Evolutionary conservation across 192 early-diverging fungal genomes (phyloP).

Genomic region (Coemansia sp.): DNA sequence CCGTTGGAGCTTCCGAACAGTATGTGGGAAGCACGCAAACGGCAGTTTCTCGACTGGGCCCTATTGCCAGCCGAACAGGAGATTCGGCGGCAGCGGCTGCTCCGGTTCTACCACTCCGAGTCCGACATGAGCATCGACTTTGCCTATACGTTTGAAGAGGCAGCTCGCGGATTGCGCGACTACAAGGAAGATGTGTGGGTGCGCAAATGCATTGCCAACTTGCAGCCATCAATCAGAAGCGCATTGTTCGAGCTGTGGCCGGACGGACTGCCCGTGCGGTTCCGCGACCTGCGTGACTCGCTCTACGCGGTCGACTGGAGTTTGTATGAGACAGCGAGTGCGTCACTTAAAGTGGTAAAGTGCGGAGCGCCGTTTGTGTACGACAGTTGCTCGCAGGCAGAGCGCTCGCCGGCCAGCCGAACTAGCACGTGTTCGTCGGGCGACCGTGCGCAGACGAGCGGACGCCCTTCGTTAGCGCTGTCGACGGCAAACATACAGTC

Average conservation of each 20-base stretch:
- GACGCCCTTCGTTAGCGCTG: conserved; percentile 8
- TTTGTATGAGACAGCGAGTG: conserved; percentile 52
- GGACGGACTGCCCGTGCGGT: conserved; percentile 46
- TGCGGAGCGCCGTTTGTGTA: conserved; percentile 43
- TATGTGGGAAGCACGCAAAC: conserved; percentile 46
- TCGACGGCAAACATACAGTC: conserved; percentile 8
- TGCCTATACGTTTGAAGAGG: conserved; percentile 53
- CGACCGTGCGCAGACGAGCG: conserved; percentile 5
- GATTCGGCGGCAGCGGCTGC: conserved; percentile 43
- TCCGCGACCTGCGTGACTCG: conserved; percentile 53
- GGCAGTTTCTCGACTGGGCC: conserved; percentile 55
- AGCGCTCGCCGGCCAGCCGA: conserved; percentile 10
- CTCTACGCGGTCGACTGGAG: conserved; percentile 54
- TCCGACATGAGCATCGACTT: conserved; percentile 53
- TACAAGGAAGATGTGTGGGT: conserved; percentile 55
- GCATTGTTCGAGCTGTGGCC: conserved; percentile 53
- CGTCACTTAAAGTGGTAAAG: conserved; percentile 42
- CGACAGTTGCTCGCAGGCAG: conserved; percentile 26
- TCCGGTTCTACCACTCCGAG: conserved; percentile 50
- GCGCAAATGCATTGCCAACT: conserved; percentile 50
- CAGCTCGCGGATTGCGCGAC: conserved; percentile 42
- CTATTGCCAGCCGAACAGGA: conserved; percentile 53
- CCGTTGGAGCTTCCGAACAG: conserved; percentile 31
- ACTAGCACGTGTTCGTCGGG: conserved; percentile 24
- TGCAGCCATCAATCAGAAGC: conserved; percentile 37